phyloP scores from a whole-genome alignment of 352 stramenopile genomes.

The Phytophthora podocarpi region DNA sequence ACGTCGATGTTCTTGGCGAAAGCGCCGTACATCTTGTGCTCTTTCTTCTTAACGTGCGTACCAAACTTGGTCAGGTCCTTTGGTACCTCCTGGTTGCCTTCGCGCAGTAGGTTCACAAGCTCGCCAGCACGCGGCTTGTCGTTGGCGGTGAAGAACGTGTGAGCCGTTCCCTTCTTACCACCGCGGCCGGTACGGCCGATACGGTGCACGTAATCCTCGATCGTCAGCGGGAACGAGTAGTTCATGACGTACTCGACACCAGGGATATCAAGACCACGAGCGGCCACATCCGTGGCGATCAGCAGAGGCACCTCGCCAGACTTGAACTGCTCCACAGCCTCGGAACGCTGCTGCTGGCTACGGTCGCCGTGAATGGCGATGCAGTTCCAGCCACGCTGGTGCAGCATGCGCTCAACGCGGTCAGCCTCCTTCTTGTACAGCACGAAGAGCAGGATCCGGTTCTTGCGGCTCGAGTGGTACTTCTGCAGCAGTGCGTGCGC shows the following conservation, averaged over 20 bases:
- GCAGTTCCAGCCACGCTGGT: slow-evolving; percentile 92
- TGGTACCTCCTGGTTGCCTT: slow-evolving; percentile 94
- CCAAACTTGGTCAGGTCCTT: slow-evolving; percentile 97
- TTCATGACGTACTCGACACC: slow-evolving; percentile 98
- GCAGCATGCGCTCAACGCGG: slow-evolving; percentile 93
- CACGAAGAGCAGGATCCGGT: slow-evolving; percentile 97
- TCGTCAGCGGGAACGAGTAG: slow-evolving; percentile 97
- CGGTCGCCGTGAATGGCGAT: slow-evolving; percentile 97
- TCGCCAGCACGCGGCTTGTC: slow-evolving; percentile 97
- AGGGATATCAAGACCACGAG: slow-evolving; percentile 96
- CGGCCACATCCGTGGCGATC: slow-evolving; percentile 97
- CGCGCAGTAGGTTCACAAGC: slow-evolving; percentile 95
- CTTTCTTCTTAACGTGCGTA: slow-evolving; percentile 99
- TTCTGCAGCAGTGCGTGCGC: slow-evolving; percentile 93
- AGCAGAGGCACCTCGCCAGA: slow-evolving; percentile 93
- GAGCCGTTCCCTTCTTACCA: slow-evolving; percentile 93
- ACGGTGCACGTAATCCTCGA: slow-evolving; percentile 97
- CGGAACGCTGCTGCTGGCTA: slow-evolving; percentile 90
- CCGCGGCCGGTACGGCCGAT: slow-evolving; percentile 95
- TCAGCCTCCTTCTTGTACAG: slow-evolving; percentile 99
- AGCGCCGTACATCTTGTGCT: slow-evolving; percentile 99
- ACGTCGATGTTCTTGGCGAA: slow-evolving; percentile 95
- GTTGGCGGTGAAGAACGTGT: slow-evolving; percentile 98
- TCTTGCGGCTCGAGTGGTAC: slow-evolving; percentile 91
- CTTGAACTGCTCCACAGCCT: slow-evolving; percentile 96